Conservation (phyloP, 2,329 filamentous ascomycete genomes). For the Geosmithia morbida region DNA sequence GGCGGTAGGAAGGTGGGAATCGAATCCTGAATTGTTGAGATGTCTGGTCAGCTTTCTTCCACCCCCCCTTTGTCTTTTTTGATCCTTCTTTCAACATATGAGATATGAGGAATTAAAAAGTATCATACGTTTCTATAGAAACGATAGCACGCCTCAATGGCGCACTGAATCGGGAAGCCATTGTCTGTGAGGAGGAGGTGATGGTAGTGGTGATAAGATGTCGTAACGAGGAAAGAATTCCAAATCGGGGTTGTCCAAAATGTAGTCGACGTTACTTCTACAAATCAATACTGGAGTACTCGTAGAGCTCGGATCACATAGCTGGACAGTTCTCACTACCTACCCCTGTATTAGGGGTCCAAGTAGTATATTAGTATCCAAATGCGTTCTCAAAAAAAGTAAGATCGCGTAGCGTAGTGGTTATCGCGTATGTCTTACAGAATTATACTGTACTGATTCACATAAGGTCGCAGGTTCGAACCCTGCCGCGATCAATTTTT, state of each 20-base stretch:
- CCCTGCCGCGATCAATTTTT: conserved; percentile 7
- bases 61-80: background rate
- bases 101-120: background rate
- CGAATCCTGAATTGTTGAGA: background rate
- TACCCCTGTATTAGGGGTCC: no score
- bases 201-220: background rate
- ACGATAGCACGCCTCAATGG: background rate
- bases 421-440: conserved; percentile 6
- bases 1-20: background rate
- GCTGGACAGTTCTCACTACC: no score
- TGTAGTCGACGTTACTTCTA: no score
- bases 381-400: conserved; percentile 1
- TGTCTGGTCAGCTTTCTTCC: background rate
- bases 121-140: background rate
- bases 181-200: background rate
- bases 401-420: conserved; percentile 8
- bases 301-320: no score
- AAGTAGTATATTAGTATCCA: background rate
- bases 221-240: no score
- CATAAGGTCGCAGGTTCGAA: conserved; percentile 10
- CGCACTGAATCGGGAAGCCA: conserved; percentile 1
- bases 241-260: no score
- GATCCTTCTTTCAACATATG: background rate
- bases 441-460: conserved; percentile 1
- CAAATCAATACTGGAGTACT: no score